Percentiles rank a stretch among this genome's conserved stretches.
Conservation (phyloP, 257 asterid genomes). For the Rauvolfia tetraphylla region DNA sequence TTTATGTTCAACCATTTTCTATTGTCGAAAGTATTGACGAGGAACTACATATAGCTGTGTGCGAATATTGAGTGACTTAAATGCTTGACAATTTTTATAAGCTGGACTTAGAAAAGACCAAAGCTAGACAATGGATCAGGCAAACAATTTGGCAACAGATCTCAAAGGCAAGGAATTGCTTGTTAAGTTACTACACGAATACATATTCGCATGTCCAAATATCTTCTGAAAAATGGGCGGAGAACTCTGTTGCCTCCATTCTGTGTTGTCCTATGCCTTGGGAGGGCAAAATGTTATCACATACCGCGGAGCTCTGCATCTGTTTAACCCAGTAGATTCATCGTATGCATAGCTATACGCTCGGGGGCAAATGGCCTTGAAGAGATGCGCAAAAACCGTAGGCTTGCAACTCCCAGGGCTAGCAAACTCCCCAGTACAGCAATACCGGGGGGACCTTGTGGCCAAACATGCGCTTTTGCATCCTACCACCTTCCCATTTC, state of each 20-base stretch:
- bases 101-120: too few relatives aligned
- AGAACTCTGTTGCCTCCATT: background rate
- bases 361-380: slow-evolving; percentile 65
- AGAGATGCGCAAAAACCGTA: slow-evolving; percentile 36
- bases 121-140: background rate
- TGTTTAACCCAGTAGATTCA: slow-evolving; percentile 48
- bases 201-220: too few relatives aligned
- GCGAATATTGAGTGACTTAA: too few relatives aligned
- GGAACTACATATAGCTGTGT: too few relatives aligned
- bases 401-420: slow-evolving; percentile 40
- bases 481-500: slow-evolving; percentile 49
- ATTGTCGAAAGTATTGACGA: too few relatives aligned
- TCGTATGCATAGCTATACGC: slow-evolving; percentile 63
- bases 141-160: background rate
- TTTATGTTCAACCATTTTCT: background rate
- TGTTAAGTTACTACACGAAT: background rate
- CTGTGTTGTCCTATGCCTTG: background rate
- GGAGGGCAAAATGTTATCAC: slow-evolving; percentile 69
- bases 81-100: too few relatives aligned
- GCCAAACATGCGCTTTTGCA: slow-evolving; percentile 74
- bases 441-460: slow-evolving; percentile 31
- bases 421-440: slow-evolving; percentile 56
- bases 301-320: slow-evolving; percentile 51
- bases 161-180: background rate
- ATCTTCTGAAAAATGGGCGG: background rate